Evolutionary conservation across 1,139 yeast species (phyloP), one percentile per base, ranked within the genome.

Genomic region (Nakaseomyces delphensis): DNA sequence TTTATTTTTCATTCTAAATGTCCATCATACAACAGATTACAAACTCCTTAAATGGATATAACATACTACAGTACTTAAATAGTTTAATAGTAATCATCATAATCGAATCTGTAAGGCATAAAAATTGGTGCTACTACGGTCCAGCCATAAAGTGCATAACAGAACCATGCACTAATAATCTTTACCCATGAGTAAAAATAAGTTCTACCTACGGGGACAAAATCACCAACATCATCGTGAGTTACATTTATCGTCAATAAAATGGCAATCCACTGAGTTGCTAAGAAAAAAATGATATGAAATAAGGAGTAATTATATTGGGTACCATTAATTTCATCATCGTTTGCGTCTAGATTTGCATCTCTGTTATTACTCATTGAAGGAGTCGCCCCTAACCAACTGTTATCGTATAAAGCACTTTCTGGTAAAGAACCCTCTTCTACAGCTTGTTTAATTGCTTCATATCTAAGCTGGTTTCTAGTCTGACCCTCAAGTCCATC

Each of bases 231-330:
- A 48, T 81, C 83, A 53, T 85, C 95, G 53, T 81, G 79, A 44
- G 83, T 79, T 25, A 91, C 96, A 56, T 89, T 91, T 63, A 87
- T 84, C 0, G 98, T 93, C 47, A 93, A 70, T 49, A 93, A 69
- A 0, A 96, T 87, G 1, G 98, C 96, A 40, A 91, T 89, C 76
- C 95, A 93, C 63, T 91, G 98, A 1, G 98, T 91, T 0, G 98
- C 98, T 51, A 93, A 70, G 60, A 93, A 79, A 71, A 93, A 93
- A 31, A 93, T 84, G 25, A 89, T 61, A 62, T 93, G 98, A 71
- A 91, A 93, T 43, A 89, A 66, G 2, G 87, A 74, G 62, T 91
- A 91, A 63, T 85, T 89, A 68, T 91, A 91, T 59, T 81, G 83
- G 1, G 93, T 89, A 31, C 74, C 70, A 36, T 68, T 66, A 43